Evolutionary conservation across 2,329 filamentous ascomycete species (phyloP).

Genomic region (Purpureocillium takamizusanense): DNA sequence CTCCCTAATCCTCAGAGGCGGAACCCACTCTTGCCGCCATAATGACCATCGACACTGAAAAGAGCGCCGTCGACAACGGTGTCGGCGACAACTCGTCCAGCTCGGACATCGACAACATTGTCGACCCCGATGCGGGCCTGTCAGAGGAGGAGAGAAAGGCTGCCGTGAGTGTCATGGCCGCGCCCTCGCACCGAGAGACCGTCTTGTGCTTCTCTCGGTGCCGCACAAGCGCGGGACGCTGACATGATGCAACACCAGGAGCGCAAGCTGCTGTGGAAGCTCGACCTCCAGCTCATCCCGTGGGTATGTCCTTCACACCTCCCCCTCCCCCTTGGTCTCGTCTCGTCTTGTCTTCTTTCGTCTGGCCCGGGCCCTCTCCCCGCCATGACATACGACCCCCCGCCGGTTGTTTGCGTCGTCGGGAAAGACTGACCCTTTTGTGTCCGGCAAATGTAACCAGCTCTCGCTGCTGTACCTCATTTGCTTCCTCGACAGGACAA

Average conservation of each 20-base stretch:
- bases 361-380: no score
- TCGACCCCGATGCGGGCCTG: constrained; percentile 49
- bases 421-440: no score
- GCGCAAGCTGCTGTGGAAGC: constrained; percentile 49
- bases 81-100: constrained; percentile 17
- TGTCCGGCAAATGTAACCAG: no score
- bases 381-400: no score
- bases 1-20: not conserved
- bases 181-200: not conserved
- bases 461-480: constrained; percentile 65
- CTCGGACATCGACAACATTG: constrained; percentile 16
- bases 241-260: constrained; percentile 40
- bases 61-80: constrained; percentile 10
- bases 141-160: constrained; percentile 52
- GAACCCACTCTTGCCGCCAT: not conserved
- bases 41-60: constrained; percentile 17
- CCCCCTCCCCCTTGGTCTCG: no score
- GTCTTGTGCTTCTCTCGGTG: not conserved
- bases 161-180: constrained; percentile 38
- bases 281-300: constrained; percentile 53
- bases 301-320: constrained; percentile 29
- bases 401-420: not conserved
- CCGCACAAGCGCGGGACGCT: no score
- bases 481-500: constrained; percentile 67
- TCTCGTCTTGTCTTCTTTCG: no score